A percentile compares a stretch with the other conserved stretches of the same genome.
Evolutionary conservation across 345 rosid genomes (phyloP).

Genomic region (Linum usitatissimum): DNA sequence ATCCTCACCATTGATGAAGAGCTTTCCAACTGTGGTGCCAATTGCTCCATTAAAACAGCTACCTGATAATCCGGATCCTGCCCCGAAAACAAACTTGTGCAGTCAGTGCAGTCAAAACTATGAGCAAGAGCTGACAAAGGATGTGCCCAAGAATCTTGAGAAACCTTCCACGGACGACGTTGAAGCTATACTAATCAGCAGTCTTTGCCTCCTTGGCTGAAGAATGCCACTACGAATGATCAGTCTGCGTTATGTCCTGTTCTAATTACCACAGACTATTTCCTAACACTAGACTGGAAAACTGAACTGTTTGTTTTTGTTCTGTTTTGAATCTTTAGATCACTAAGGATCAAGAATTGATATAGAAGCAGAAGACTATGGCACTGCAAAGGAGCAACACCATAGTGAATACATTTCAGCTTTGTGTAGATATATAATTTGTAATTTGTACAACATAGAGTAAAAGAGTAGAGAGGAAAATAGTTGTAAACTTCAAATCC

Average conservation of each 20-base stretch:
- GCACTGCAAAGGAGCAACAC: conserved; percentile 77
- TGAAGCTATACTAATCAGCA: conserved; percentile 31
- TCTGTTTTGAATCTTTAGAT: conserved; percentile 20
- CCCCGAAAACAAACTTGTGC: conserved; percentile 44
- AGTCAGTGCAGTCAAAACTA: conserved; percentile 51
- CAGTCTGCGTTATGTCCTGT: conserved; percentile 23
- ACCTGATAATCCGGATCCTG: conserved; percentile 41
- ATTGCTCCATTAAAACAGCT: conserved; percentile 23
- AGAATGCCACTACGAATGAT: conserved; percentile 46
- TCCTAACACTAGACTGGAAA: background rate
- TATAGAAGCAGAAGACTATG: conserved; percentile 34
- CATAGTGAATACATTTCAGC: too few species aligned
- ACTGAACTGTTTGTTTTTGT: background rate
- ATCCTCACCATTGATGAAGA: conserved; percentile 50
- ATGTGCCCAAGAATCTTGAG: conserved; percentile 31
- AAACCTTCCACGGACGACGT: conserved; percentile 30
- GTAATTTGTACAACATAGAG: too few species aligned
- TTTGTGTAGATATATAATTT: too few species aligned
- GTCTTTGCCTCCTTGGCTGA: conserved; percentile 65
- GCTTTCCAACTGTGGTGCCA: conserved; percentile 25
- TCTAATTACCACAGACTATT: background rate
- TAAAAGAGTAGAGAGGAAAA: too few species aligned
- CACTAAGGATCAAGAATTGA: conserved; percentile 43
- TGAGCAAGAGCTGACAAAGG: conserved; percentile 48
- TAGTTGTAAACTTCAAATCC: too few species aligned